Base-by-base conservation (phyloP, 2,329 filamentous ascomycete genomes). In the Claviceps cyperi region DNA sequence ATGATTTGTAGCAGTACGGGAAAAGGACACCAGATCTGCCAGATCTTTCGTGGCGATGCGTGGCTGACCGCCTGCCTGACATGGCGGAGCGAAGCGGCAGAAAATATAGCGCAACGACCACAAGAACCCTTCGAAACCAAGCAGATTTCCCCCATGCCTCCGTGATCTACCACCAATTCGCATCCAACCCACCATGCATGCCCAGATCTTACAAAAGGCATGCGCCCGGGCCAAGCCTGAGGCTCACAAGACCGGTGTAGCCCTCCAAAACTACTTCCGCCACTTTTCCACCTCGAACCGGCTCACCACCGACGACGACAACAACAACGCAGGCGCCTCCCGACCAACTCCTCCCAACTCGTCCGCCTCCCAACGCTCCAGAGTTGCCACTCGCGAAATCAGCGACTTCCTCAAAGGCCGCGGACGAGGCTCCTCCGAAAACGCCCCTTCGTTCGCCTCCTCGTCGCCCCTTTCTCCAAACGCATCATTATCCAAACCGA, bases 161-260 rank as follows among this genome's bases (percentile, higher is more conserved):
- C 15, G 8, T 47, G 15, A 38, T 21, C 19, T 17, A 39, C 7
- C 51, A 55, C 15, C 51, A 56, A 50, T 43, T 43, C 7, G 41
- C 45, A 21, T 40, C 36, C 52, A 50, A 54, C 53, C 50, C 57
- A 55, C 53, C 53, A 69, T 69, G 66, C 63, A 66, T 50, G 60
- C 62, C 40, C 64, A 66, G 56, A 60, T 62, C 40, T 60, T 70
- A 49, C 66, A 66, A 58, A 68, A 66, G 56, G 60, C 62, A 46
- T 64, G 62, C 54, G 57, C 56, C 52, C 65, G 65, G 48, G 59
- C 64, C 53, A 60, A 61, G 57, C 62, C 63, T 32, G 64, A 67
- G 55, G 54, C 64, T 43, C 55, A 60, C 50, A 61, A 60, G 56
- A 60, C 55, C 50, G 62, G 59, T 8, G 51, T 61, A 32, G 57